Conservation (phyloP, 2,329 filamentous ascomycete species). For the Sodiomyces alkalinus region DNA sequence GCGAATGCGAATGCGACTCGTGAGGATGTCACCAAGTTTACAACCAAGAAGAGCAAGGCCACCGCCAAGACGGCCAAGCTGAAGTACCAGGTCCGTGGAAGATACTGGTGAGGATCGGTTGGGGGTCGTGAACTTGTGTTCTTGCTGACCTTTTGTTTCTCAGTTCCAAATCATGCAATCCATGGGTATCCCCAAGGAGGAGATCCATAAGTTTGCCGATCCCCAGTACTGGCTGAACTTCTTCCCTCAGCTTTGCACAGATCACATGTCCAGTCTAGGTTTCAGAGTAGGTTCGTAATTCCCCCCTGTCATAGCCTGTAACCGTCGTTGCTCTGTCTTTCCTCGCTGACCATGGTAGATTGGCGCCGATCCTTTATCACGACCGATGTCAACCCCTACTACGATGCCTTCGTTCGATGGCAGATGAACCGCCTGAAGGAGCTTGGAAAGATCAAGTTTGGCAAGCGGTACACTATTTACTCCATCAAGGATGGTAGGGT, state of each 20-base stretch:
- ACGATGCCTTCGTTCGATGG: slow-evolving; percentile 86
- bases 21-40: slow-evolving; percentile 82
- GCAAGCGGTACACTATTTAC: slow-evolving; percentile 87
- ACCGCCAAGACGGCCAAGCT: slow-evolving; percentile 78
- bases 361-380: slow-evolving; percentile 42
- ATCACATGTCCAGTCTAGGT: slow-evolving; percentile 7
- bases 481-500: slow-evolving; percentile 28
- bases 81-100: slow-evolving; percentile 80
- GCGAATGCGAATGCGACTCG: no score
- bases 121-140: no score
- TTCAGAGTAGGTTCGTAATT: slow-evolving; percentile 4
- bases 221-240: slow-evolving; percentile 82
- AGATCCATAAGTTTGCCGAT: slow-evolving; percentile 89
- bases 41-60: slow-evolving; percentile 83
- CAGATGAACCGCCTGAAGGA: slow-evolving; percentile 90
- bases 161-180: slow-evolving; percentile 92
- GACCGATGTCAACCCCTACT: slow-evolving; percentile 90
- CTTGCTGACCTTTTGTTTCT: no score
- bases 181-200: slow-evolving; percentile 70
- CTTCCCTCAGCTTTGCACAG: slow-evolving; percentile 43
- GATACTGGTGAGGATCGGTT: not conserved
- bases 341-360: no score
- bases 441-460: slow-evolving; percentile 84
- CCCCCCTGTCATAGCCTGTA: no score
- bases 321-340: no score